Percentiles rank a stretch among this genome's conserved stretches.
Conservation (phyloP, 805 yeast genomes). For the Zygosaccharomyces bailii region DNA sequence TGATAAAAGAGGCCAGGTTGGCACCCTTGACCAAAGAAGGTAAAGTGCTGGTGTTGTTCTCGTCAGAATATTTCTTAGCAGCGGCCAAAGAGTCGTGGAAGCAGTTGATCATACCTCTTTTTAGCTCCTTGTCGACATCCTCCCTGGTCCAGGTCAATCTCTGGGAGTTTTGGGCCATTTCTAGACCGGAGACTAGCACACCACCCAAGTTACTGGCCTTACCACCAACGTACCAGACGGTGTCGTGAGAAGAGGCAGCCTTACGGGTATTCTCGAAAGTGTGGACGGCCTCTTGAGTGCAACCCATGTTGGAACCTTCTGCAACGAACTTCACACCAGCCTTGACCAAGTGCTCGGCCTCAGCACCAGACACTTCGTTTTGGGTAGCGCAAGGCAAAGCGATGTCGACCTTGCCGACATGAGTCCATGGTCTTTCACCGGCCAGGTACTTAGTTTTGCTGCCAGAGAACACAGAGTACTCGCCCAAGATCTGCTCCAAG, state of each 20-base stretch:
- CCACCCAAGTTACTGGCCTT: slow-evolving; percentile 99
- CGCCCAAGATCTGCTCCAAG: slow-evolving; percentile 62
- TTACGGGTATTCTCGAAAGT: slow-evolving; percentile 83
- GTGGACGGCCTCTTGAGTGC: slow-evolving; percentile 94
- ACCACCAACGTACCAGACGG: slow-evolving; percentile 98
- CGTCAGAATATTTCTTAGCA: slow-evolving; percentile 74
- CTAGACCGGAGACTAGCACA: slow-evolving; percentile 97
- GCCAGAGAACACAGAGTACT: slow-evolving; percentile 55
- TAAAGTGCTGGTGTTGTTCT: slow-evolving; percentile 58
- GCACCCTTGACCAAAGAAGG: slow-evolving; percentile 99
- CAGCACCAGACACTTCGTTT: slow-evolving; percentile 95
- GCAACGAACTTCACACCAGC: slow-evolving; percentile 92
- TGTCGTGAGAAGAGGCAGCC: slow-evolving; percentile 40
- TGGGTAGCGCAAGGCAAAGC: slow-evolving; percentile 98
- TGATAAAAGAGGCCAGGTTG: slow-evolving; percentile 97
- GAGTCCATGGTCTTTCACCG: slow-evolving; percentile 96
- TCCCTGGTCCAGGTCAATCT: slow-evolving; percentile 87
- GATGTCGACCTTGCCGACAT: slow-evolving; percentile 87
- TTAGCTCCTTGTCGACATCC: slow-evolving; percentile 87
- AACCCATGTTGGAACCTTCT: slow-evolving; percentile 99
- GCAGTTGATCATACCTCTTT: slow-evolving; percentile 89
- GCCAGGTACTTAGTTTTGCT: slow-evolving; percentile 72
- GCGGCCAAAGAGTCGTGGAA: slow-evolving; percentile 90
- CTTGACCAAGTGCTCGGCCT: slow-evolving; percentile 90
- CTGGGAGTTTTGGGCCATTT: slow-evolving; percentile 99